These are phyloP conservation scores for Phytophthora macrochlamydospora DNA, from an alignment of 352 stramenopile genomes.

Conservation along the genomic window DNA sequence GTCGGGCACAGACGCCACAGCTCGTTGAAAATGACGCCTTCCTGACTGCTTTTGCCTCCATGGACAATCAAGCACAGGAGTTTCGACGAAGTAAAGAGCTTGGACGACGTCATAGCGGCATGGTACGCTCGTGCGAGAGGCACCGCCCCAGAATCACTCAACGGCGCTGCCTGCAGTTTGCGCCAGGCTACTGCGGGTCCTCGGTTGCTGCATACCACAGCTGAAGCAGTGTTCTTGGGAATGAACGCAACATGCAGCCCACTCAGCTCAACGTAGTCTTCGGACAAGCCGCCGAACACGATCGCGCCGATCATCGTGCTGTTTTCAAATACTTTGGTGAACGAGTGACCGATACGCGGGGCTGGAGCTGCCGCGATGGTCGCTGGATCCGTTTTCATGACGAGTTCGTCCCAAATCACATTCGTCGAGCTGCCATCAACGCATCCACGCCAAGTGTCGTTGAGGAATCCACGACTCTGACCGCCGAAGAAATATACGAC, in stretches of 20 bases:
- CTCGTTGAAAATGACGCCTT: slow-evolving; percentile 65
- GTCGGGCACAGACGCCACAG: slow-evolving; percentile 70
- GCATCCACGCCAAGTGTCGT: slow-evolving; percentile 68
- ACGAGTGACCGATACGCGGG: slow-evolving; percentile 62
- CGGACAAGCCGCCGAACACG: slow-evolving; percentile 56
- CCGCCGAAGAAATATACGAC: slow-evolving; percentile 61
- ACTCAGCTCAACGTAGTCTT: slow-evolving; percentile 47
- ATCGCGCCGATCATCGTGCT: slow-evolving; percentile 39
- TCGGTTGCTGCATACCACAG: slow-evolving; percentile 17
- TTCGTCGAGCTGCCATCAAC: slow-evolving; percentile 42
- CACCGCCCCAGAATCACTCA: slow-evolving; percentile 8
- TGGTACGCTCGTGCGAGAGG: slow-evolving; percentile 57
- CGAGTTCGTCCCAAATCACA: slow-evolving; percentile 61
- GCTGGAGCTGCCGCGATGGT: slow-evolving; percentile 34
- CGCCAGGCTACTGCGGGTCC: slow-evolving; percentile 49
- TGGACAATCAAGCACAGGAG: slow-evolving; percentile 59
- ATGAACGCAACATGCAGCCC: slow-evolving; percentile 56
- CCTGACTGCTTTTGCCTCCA: slow-evolving; percentile 50
- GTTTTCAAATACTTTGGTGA: slow-evolving; percentile 66
- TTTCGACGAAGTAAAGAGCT: slow-evolving; percentile 29
- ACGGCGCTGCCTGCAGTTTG: slow-evolving; percentile 21
- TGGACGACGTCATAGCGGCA: slow-evolving; percentile 42
- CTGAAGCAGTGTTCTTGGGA: slow-evolving; percentile 23
- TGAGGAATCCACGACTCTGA: slow-evolving; percentile 58
- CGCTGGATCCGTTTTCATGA: slow-evolving; percentile 33